A percentile compares a stretch with the other conserved stretches of the same genome.
Evolutionary conservation across 2,329 filamentous ascomycete genomes (phyloP).

Genomic region (Ophiostoma novo-ulmi): DNA sequence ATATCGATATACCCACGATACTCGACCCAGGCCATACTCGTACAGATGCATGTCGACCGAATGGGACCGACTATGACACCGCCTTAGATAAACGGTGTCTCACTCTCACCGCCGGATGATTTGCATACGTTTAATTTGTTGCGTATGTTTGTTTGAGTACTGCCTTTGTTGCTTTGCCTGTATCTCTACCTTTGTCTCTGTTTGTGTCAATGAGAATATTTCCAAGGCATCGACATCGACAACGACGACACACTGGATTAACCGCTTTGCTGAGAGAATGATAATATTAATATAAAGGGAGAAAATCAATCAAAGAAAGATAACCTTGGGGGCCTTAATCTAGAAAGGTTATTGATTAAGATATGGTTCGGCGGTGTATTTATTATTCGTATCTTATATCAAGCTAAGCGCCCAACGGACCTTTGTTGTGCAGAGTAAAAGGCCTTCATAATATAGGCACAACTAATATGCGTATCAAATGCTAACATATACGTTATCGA

Average conservation of each 20-base stretch:
- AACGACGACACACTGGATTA: neutral
- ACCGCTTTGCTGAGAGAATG: neutral
- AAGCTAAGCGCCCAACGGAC: neutral
- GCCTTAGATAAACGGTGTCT: neutral
- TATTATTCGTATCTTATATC: neutral
- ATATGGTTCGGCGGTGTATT: neutral
- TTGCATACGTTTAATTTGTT: neutral
- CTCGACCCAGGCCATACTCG: neutral
- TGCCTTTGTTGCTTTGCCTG: neutral
- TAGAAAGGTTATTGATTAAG: neutral
- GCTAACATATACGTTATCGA: neutral
- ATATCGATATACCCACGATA: neutral
- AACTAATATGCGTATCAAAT: neutral
- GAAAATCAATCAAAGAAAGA: neutral
- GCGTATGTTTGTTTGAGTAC: neutral
- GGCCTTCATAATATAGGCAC: neutral
- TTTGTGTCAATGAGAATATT: neutral
- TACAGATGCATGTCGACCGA: constrained; percentile 7
- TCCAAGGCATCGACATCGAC: neutral
- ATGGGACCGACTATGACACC: neutral
- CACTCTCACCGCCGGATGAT: constrained; percentile 3
- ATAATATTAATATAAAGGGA: neutral
- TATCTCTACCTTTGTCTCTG: neutral
- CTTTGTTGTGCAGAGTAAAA: neutral
- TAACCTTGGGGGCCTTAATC: neutral